A percentile compares a stretch with the other conserved stretches of the same genome.
phyloP scores from a whole-genome alignment of 352 stramenopile species.

The Globisporangium nagaii region DNA sequence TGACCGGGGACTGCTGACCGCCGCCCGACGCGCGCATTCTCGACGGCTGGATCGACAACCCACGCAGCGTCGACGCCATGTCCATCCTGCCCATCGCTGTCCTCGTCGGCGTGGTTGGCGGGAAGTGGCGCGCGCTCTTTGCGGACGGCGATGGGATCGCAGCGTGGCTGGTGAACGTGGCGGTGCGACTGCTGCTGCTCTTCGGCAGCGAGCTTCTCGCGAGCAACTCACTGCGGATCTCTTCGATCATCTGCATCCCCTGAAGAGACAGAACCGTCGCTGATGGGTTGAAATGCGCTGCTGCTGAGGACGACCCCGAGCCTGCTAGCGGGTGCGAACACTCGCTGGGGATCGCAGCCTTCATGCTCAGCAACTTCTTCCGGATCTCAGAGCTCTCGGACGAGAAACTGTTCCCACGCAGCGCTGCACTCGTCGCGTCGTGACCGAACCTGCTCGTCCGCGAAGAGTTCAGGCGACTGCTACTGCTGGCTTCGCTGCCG shows the following conservation, averaged over 20 bases:
- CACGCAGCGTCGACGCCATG: conserved; percentile 17
- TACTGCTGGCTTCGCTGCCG: neutral
- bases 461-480: conserved; percentile 1
- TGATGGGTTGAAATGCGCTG: neutral
- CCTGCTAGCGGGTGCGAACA: neutral
- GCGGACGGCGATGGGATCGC: neutral
- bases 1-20: conserved; percentile 8
- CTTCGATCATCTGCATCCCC: conserved; percentile 36
- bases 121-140: conserved; percentile 1
- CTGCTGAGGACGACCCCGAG: neutral
- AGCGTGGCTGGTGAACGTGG: conserved; percentile 7
- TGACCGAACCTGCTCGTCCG: conserved; percentile 2
- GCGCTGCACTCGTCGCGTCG: neutral
- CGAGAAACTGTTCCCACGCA: neutral
- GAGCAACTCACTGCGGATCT: conserved; percentile 38
- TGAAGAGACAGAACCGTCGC: conserved; percentile 24
- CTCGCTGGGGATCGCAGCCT: conserved; percentile 4
- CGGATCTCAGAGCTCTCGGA: conserved; percentile 24
- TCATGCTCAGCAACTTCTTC: conserved; percentile 31
- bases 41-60: conserved; percentile 22
- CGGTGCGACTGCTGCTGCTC: conserved; percentile 9
- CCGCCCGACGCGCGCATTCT: conserved; percentile 4
- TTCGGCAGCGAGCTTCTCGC: conserved; percentile 15
- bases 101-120: neutral
- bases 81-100: conserved; percentile 4